These are phyloP conservation scores for Phytophthora colocasiae DNA, from an alignment of 352 stramenopile species.

Conservation along the genomic window DNA sequence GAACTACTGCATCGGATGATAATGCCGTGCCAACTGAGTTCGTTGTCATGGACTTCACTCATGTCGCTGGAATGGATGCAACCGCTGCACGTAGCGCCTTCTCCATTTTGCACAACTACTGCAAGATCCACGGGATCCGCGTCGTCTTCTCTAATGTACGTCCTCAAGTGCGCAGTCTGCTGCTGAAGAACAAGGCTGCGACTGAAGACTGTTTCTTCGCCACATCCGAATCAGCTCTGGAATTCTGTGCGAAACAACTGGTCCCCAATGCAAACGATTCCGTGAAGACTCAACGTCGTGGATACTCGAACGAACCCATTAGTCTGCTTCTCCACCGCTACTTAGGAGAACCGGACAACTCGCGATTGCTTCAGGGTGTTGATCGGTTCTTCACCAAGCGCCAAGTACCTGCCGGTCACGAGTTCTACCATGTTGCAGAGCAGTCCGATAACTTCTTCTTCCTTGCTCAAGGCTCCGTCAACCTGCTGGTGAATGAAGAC, in stretches of 20 bases:
- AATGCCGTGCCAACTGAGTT: constrained; percentile 62
- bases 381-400: constrained; percentile 64
- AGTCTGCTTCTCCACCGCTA: constrained; percentile 76
- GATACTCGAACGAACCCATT: constrained; percentile 52
- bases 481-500: constrained; percentile 77
- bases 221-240: constrained; percentile 68
- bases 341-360: constrained; percentile 70
- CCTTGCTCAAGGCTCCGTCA: constrained; percentile 66
- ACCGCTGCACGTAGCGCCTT: constrained; percentile 76
- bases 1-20: constrained; percentile 41
- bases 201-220: constrained; percentile 60
- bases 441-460: constrained; percentile 71
- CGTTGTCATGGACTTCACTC: constrained; percentile 86
- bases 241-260: constrained; percentile 71
- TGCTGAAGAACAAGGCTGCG: constrained; percentile 73
- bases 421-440: constrained; percentile 72
- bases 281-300: constrained; percentile 11
- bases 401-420: constrained; percentile 48
- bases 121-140: constrained; percentile 60
- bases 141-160: constrained; percentile 68
- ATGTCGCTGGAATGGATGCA: constrained; percentile 86
- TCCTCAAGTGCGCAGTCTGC: constrained; percentile 57
- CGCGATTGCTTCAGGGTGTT: constrained; percentile 59
- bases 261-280: constrained; percentile 32
- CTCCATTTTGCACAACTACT: constrained; percentile 81